phyloP scores from a whole-genome alignment of 305 asterid species.

The Solanum hybrid region DNA sequence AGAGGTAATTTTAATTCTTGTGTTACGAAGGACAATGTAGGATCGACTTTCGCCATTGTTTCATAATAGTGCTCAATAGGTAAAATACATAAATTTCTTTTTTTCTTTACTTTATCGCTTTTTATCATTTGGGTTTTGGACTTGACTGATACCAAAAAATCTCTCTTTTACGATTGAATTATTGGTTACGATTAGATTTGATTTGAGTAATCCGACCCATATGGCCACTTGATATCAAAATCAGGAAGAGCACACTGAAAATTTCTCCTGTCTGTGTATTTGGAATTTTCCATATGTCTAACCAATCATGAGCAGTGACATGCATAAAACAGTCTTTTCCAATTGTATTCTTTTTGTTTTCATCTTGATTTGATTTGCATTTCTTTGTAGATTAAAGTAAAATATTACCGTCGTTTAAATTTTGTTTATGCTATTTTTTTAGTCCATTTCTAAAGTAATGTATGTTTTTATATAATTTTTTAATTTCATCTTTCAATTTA shows the following conservation, averaged over 20 bases:
- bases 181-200: background rate
- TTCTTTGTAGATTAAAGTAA: background rate
- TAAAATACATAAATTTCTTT: too few species aligned
- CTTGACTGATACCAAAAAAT: background rate
- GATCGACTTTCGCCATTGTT: background rate
- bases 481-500: background rate
- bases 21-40: too few species aligned
- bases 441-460: too few species aligned
- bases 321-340: background rate
- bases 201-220: background rate
- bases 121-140: too few species aligned
- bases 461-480: too few species aligned
- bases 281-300: background rate
- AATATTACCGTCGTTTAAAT: background rate
- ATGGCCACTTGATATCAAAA: background rate
- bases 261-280: background rate
- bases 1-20: too few species aligned
- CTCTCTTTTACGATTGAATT: background rate
- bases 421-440: too few species aligned
- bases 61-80: background rate
- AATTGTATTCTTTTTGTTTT: background rate
- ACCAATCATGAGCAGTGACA: background rate
- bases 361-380: background rate
- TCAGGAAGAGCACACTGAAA: background rate
- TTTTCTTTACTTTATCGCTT: too few species aligned